Conservation (phyloP, 192 early-diverging fungal species). For the Coemansia sp. region DNA sequence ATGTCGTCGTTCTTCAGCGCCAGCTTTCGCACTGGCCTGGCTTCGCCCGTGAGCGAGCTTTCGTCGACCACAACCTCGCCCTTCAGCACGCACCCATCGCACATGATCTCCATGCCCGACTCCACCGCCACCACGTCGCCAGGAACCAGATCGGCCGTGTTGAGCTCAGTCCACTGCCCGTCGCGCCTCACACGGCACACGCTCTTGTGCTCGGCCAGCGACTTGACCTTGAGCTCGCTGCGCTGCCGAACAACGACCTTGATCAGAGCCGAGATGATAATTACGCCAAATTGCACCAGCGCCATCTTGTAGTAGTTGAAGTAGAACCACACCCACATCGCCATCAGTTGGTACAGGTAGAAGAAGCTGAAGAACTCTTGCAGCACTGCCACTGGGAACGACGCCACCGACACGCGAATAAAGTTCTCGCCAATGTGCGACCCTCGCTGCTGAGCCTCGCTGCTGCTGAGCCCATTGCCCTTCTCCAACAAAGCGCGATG, state of each 20-base stretch:
- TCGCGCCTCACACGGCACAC: constrained; percentile 61
- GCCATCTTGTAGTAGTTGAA: constrained; percentile 69
- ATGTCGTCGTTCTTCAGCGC: constrained; percentile 61
- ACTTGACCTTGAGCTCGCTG: constrained; percentile 61
- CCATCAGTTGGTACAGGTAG: constrained; percentile 70
- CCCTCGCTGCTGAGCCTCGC: constrained; percentile 58
- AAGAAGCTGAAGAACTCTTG: constrained; percentile 64
- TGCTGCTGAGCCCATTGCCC: constrained; percentile 54
- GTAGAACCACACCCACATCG: constrained; percentile 71
- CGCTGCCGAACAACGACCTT: constrained; percentile 60
- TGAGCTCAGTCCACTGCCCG: constrained; percentile 59
- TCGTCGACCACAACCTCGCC: constrained; percentile 80
- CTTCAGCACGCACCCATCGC: constrained; percentile 68
- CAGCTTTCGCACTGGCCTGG: constrained; percentile 78
- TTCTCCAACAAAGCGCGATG: constrained; percentile 54
- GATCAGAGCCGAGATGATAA: constrained; percentile 61
- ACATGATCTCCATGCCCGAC: constrained; percentile 59
- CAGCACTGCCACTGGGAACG: constrained; percentile 53
- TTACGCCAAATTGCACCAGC: constrained; percentile 60
- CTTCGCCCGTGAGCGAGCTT: constrained; percentile 76
- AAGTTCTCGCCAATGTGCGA: constrained; percentile 71
- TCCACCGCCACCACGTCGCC: constrained; percentile 65
- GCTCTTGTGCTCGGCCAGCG: constrained; percentile 60
- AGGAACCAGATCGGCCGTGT: constrained; percentile 64
- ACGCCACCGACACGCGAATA: constrained; percentile 59